phyloP scores from a whole-genome alignment of 1,284 basidiomycete species.

The Ceratobasidium sp. region DNA sequence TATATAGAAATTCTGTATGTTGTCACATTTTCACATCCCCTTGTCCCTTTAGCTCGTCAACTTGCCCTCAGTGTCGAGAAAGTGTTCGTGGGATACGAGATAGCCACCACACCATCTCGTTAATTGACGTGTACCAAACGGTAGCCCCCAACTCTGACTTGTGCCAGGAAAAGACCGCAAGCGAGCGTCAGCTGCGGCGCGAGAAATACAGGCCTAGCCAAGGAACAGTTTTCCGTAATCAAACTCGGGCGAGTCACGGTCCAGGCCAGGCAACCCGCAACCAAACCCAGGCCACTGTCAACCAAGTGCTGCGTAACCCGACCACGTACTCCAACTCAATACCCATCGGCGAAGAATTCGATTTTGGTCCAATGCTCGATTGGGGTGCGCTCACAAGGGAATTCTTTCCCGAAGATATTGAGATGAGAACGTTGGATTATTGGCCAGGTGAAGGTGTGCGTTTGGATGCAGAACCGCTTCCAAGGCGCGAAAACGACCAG shows the following conservation, averaged over 20 bases:
- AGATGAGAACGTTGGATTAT: too few relatives aligned
- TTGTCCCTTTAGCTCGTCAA: conserved; percentile 1
- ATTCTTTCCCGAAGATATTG: too few relatives aligned
- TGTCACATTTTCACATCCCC: background rate
- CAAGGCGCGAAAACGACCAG: too few relatives aligned
- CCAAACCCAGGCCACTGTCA: background rate
- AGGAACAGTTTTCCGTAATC: background rate
- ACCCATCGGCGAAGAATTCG: too few relatives aligned
- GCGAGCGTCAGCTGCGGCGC: conserved; percentile 2
- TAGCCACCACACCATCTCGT: conserved; percentile 16
- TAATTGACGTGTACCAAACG: conserved; percentile 21
- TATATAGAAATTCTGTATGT: background rate
- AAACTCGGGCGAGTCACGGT: background rate
- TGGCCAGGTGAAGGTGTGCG: too few relatives aligned
- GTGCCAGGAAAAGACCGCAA: background rate
- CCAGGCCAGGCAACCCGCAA: background rate
- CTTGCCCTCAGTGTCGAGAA: conserved; percentile 31
- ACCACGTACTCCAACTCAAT: conserved; percentile 41
- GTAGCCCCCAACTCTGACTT: conserved; percentile 33
- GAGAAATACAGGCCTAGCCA: conserved; percentile 29
- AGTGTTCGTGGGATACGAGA: conserved; percentile 22
- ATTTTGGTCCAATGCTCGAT: too few relatives aligned
- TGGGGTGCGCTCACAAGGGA: too few relatives aligned
- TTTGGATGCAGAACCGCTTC: too few relatives aligned
- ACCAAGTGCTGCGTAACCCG: background rate